Conservation (phyloP, 139 green algal species). For the Mesotaenium endlicherianum region DNA sequence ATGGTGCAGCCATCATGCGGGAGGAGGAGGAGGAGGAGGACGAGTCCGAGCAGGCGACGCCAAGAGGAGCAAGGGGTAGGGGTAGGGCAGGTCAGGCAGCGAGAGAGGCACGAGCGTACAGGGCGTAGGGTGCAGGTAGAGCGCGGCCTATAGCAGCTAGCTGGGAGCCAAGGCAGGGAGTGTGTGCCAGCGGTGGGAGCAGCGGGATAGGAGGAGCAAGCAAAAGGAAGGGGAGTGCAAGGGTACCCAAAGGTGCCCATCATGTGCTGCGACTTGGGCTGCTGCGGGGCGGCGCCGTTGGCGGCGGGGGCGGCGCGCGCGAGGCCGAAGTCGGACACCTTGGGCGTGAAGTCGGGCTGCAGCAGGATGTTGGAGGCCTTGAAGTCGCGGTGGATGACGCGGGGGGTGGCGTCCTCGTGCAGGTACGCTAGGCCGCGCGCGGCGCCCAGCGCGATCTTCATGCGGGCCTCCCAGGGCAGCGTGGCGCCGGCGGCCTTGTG, state of each 20-base stretch:
- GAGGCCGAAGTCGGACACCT: conserved; percentile 43
- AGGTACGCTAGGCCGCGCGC: conserved; percentile 35
- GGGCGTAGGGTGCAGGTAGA: no score
- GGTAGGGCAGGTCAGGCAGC: no score
- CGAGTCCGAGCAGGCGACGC: no score
- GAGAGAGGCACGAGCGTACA: no score
- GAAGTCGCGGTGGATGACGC: conserved; percentile 39
- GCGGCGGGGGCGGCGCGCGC: not conserved
- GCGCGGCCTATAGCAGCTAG: no score
- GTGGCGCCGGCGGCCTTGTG: not conserved
- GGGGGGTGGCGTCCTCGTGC: conserved; percentile 36
- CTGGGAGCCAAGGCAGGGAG: no score
- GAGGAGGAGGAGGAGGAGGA: no score
- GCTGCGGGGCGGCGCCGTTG: not conserved
- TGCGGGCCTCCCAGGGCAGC: conserved; percentile 3
- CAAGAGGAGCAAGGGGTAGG: not conserved
- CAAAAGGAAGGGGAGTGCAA: not conserved
- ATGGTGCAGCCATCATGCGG: no score
- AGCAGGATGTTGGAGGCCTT: conserved; percentile 46
- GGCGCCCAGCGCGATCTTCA: conserved; percentile 29
- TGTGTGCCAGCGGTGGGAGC: not conserved
- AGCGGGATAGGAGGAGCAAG: not conserved
- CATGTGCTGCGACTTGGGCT: no score
- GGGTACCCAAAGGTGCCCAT: conserved; percentile 41
- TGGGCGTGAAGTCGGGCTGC: conserved; percentile 38